Base-by-base conservation (phyloP, 169 alveolate species). In the Plasmodium cynomolgi region DNA sequence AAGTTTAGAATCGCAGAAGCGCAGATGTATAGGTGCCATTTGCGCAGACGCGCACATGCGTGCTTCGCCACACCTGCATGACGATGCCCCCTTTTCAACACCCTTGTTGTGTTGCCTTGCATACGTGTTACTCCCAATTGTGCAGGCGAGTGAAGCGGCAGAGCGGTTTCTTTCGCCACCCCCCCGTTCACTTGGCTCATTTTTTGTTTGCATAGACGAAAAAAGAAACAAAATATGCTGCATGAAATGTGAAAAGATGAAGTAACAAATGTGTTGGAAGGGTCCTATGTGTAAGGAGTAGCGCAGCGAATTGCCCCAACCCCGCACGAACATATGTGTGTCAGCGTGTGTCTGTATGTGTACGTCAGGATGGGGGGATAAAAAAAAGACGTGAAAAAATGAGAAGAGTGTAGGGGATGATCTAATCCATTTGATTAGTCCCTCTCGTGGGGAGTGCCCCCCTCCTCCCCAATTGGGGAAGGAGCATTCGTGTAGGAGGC, bases 121-220 rank as follows among this genome's bases (percentile, higher is more conserved):
- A 68, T 8, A 23, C 2, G 39, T 11, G 77, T 29, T 23, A 5
- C 41, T 9, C 41, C 31, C 5, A 68, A 68, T 23, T 68, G 77
- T 68, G 77, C 77, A 20, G n/a, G 37, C 37, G 74, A 20, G 39
- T 13, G 37, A 9, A 23, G 72, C 62, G 34, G 34, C 2, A 23
- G 1, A 17, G 34, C 75, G 39, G 20, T 0, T 82, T 56, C 72
- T 33, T 79, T 68, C 13, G 47, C 56, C 75, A 26, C 2, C n/a
- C 54, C 33, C 31, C 47, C 33, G 8, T 68, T 15, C n/a, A 68
- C 54, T 68, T 84, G 72, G 37, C 31, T 84, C 50, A 20, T 71
- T 84, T 39, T 84, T 71, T 84, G 62, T 72, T 84, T 71, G 58
- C 56, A 84, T 33, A 13, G 11, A 58, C 34, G 41, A 54, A 84